Percentiles rank a stretch among this genome's conserved stretches.
Conservation (phyloP, 371 early-diverging fungal species). For the Rhizomucor miehei region DNA sequence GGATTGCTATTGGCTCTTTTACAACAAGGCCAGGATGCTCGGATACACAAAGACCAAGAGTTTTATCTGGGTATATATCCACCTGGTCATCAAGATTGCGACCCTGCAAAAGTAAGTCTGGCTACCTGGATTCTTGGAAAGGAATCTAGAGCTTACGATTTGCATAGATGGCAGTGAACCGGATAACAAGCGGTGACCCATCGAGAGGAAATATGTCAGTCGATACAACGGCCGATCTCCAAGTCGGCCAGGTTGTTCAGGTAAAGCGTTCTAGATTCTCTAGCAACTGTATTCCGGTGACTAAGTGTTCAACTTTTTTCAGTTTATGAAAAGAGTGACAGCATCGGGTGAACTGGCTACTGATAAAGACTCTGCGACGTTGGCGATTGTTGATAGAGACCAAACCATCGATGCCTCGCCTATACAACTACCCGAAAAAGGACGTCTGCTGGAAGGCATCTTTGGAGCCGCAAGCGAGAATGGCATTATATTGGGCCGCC, state of each 20-base stretch:
- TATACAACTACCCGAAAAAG: slow-evolving; percentile 14
- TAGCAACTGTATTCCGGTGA: background rate
- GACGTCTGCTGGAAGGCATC: slow-evolving; percentile 7
- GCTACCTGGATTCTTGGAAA: background rate
- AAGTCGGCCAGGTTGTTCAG: slow-evolving; percentile 60
- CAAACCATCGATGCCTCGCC: slow-evolving; percentile 29
- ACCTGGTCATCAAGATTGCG: slow-evolving; percentile 1
- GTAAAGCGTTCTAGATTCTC: slow-evolving; percentile 23
- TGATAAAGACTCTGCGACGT: slow-evolving; percentile 17
- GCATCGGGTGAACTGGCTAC: background rate
- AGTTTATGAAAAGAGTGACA: slow-evolving; percentile 14
- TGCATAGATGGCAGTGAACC: slow-evolving; percentile 47
- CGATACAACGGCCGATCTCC: slow-evolving; percentile 63
- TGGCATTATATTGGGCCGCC: slow-evolving; percentile 48
- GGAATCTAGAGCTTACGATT: background rate
- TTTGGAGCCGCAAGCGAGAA: slow-evolving; percentile 62
- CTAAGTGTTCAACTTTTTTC: background rate
- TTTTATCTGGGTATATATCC: slow-evolving; percentile 53
- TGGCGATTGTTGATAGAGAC: slow-evolving; percentile 34
- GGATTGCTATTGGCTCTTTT: slow-evolving; percentile 55
- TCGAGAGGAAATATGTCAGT: slow-evolving; percentile 72
- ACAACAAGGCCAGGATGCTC: slow-evolving; percentile 22
- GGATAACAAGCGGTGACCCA: slow-evolving; percentile 76
- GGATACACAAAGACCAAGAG: slow-evolving; percentile 52
- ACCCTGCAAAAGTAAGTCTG: slow-evolving; percentile 11